Percentiles rank a stretch among this genome's conserved stretches.
These are phyloP conservation scores for Laburnicola sp. DNA, from an alignment of 2,329 filamentous ascomycete genomes.

Conservation along the genomic window DNA sequence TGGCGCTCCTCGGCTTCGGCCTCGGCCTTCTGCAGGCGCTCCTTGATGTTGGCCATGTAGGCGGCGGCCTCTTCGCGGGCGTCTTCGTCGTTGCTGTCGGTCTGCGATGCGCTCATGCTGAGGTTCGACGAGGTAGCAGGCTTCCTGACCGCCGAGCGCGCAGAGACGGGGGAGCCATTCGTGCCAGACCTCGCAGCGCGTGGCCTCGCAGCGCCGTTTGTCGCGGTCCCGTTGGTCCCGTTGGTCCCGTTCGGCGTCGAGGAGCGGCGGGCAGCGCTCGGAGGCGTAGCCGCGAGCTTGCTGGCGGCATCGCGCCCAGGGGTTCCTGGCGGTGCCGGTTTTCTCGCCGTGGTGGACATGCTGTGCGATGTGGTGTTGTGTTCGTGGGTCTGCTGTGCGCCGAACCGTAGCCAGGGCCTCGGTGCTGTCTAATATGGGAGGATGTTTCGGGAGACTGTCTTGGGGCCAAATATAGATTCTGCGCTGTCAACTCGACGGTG, in stretches of 20 bases:
- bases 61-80: slow-evolving; percentile 78
- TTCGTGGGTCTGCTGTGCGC: neutral
- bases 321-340: slow-evolving; percentile 41
- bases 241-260: slow-evolving; percentile 32
- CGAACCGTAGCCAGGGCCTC: slow-evolving; percentile 13
- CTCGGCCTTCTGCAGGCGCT: slow-evolving; percentile 80
- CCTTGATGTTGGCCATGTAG: slow-evolving; percentile 80
- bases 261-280: slow-evolving; percentile 29
- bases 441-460: slow-evolving; percentile 1
- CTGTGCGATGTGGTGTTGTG: slow-evolving; percentile 10
- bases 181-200: slow-evolving; percentile 36
- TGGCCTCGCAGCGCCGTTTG: slow-evolving; percentile 34
- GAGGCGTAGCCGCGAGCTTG: slow-evolving; percentile 36
- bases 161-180: slow-evolving; percentile 44
- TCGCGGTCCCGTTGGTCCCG: too few relatives aligned
- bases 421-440: slow-evolving; percentile 5
- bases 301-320: slow-evolving; percentile 29
- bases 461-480: slow-evolving; percentile 6
- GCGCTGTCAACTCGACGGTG: neutral
- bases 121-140: slow-evolving; percentile 39
- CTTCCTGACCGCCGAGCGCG: slow-evolving; percentile 44
- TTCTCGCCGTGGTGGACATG: slow-evolving; percentile 44
- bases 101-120: slow-evolving; percentile 40
- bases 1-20: slow-evolving; percentile 74
- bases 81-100: slow-evolving; percentile 58